These are phyloP conservation scores for Colletotrichum sp. DNA, from an alignment of 2,329 filamentous ascomycete species.

Conservation along the genomic window DNA sequence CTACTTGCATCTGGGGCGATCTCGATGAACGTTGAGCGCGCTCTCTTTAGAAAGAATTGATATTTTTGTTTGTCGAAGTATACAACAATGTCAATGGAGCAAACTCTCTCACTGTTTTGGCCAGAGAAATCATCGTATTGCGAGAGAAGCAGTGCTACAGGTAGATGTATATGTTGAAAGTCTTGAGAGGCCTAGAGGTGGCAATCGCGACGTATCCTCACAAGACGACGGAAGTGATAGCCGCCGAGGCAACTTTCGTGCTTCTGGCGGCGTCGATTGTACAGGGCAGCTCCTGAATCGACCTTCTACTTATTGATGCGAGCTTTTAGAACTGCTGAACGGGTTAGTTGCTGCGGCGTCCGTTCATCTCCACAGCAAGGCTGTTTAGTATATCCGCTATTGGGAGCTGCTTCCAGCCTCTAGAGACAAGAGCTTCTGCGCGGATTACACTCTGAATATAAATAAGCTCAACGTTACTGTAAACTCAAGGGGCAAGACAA, in stretches of 20 bases:
- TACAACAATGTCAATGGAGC: no score
- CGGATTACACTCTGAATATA: background rate
- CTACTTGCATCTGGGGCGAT: no score
- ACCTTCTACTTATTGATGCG: background rate
- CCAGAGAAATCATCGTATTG: background rate
- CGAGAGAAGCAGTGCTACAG: background rate
- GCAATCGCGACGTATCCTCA: background rate
- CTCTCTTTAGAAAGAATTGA: no score
- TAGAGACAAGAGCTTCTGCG: background rate
- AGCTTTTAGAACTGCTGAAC: background rate
- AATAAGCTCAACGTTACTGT: background rate
- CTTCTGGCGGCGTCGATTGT: background rate
- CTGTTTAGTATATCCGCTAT: background rate
- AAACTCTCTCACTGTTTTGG: no score
- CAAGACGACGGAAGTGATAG: background rate
- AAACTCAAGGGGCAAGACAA: background rate
- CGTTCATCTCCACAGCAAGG: background rate
- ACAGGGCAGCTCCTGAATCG: background rate
- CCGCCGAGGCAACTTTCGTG: background rate
- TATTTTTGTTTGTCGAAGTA: no score
- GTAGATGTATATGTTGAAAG: background rate
- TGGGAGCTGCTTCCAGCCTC: background rate
- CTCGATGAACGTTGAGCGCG: no score
- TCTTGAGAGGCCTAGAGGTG: fast-evolving
- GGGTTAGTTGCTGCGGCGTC: fast-evolving